A percentile compares a stretch with the other conserved stretches of the same genome.
Evolutionary conservation across 2,329 filamentous ascomycete genomes (phyloP).

Genomic region (Sporothrix pseudoabietina): DNA sequence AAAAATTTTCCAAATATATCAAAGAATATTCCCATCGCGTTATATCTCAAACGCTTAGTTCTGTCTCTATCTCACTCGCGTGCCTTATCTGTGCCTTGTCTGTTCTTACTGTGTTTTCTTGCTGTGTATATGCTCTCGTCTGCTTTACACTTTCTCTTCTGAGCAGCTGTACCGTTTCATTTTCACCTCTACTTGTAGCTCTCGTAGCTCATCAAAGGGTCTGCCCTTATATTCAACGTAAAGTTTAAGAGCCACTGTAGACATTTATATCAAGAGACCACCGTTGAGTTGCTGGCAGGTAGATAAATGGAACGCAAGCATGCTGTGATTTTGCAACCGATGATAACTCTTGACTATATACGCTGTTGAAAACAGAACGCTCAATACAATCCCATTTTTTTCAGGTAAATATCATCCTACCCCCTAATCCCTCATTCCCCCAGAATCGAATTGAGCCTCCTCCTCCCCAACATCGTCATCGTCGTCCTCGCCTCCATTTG

Average conservation of each 20-base stretch:
- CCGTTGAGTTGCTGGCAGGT: no score
- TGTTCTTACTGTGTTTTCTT: background rate
- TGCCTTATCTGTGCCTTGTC: background rate
- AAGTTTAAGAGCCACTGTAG: background rate
- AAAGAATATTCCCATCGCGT: slow-evolving; percentile 20
- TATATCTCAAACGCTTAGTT: background rate
- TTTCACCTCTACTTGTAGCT: background rate
- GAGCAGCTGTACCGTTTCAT: background rate
- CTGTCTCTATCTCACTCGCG: background rate
- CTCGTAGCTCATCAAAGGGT: background rate
- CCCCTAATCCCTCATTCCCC: background rate
- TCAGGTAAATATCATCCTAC: background rate
- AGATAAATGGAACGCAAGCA: no score
- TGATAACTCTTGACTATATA: background rate
- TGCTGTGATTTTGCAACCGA: background rate
- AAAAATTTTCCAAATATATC: slow-evolving; percentile 26
- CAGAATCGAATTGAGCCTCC: background rate
- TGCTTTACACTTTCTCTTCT: background rate
- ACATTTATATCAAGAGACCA: background rate
- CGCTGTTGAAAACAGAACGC: background rate
- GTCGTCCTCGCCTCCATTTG: slow-evolving; percentile 38
- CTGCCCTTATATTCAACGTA: background rate
- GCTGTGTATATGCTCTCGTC: no score
- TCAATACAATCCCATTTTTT: background rate
- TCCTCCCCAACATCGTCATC: slow-evolving; percentile 26